Conservation (phyloP, 805 yeast species). For the Yarrowia keelungensis region DNA sequence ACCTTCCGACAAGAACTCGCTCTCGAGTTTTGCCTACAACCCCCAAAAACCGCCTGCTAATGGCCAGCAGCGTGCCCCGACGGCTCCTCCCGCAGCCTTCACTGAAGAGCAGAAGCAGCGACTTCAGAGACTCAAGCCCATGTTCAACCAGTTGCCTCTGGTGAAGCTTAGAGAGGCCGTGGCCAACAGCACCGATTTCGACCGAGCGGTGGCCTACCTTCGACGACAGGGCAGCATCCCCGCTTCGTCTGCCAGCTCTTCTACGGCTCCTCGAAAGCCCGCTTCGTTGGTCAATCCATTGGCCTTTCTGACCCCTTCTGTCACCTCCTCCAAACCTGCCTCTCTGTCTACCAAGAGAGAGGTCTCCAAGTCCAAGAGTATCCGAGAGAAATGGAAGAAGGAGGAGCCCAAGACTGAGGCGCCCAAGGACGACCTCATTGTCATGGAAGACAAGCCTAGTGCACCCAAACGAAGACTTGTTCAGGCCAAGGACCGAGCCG, state of each 20-base stretch:
- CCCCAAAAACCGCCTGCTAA: constrained; percentile 2
- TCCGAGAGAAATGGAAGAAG: constrained; percentile 28
- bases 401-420: constrained; percentile 14
- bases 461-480: constrained; percentile 31
- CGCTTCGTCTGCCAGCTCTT: not conserved
- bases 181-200: constrained; percentile 20
- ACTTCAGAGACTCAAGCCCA: constrained; percentile 28
- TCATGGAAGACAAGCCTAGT: constrained; percentile 31
- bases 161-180: constrained; percentile 36
- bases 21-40: constrained; percentile 32
- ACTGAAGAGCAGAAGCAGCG: constrained; percentile 31
- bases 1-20: constrained; percentile 24
- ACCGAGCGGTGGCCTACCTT: constrained; percentile 32
- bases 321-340: constrained; percentile 5
- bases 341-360: constrained; percentile 26
- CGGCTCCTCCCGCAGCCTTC: not conserved
- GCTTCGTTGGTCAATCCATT: constrained; percentile 17
- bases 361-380: constrained; percentile 30
- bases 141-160: constrained; percentile 37
- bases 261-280: not conserved
- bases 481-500: constrained; percentile 34
- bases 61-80: not conserved
- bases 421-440: constrained; percentile 4
- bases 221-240: constrained; percentile 28
- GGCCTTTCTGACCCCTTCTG: constrained; percentile 27